Evolutionary conservation across 2,329 filamentous ascomycete genomes (phyloP), one percentile per base, ranked within the genome.

Genomic region (Penicillium polonicum): DNA sequence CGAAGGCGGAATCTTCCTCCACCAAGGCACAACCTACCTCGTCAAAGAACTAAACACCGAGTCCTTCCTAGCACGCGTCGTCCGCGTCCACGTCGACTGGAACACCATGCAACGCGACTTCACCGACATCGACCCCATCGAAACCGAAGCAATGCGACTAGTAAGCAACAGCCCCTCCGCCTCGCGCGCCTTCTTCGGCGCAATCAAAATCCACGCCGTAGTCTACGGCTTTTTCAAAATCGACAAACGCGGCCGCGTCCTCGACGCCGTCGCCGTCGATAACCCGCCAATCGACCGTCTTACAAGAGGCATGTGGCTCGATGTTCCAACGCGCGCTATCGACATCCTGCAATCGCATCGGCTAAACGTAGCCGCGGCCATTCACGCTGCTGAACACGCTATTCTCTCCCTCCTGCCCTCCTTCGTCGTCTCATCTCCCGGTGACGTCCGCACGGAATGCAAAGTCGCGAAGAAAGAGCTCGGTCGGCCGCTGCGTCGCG

Each of bases 181-280:
- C 4, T 89, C 83, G 0, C 83, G 86, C 60, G 93, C 92, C 1
- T 97, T 91, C 76, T 92, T 91, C 70, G 94, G 94, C 36, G 80
- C 85, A 0, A 93, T 99, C 71, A 88, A 89, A 67, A 92, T 97
- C 68, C 85, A 88, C 62, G 89, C 93, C 64, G 88, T 90, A 31
- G 92, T 99, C 2, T 97, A 95, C 72, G 94, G 94, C 2, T 99
- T 94, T 79, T 97, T 97, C 83, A 97, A 97, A 72, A 80, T 97
- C n/a, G 92, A 97, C 74, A 89, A 88, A 70, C 88, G 86, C 65
- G 85, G 89, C 2, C 86, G 91, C 2, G 90, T 97, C 57, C 83
- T 97, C 15, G 94, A 99, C 72, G 93, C 93, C 2, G 88, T 97
- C 0, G 85, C 93, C 59, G 92, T 97, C 23, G 91, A 97, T 72